Percentiles rank a stretch among this genome's conserved stretches.
Conservation (phyloP, 148 eudicot species). For the Oxyria digyna region DNA sequence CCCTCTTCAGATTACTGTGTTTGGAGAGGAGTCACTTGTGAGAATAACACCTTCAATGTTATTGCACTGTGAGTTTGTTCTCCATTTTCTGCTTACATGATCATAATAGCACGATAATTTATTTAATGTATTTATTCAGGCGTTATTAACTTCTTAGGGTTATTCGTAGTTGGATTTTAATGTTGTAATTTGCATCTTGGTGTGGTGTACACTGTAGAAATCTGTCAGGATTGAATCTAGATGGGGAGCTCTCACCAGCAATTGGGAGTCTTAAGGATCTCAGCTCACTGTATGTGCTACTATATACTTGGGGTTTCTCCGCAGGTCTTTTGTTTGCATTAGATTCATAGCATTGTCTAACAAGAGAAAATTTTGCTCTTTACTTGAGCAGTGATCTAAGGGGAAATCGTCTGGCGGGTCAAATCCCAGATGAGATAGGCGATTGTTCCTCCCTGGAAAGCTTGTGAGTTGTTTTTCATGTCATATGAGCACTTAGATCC, state of each 20-base stretch:
- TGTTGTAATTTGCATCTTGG: slow-evolving; percentile 15
- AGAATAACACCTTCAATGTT: slow-evolving; percentile 74
- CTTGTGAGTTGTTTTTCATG: slow-evolving; percentile 42
- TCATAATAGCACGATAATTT: background rate
- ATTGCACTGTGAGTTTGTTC: slow-evolving; percentile 51
- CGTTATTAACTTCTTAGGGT: background rate
- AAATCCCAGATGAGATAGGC: slow-evolving; percentile 97
- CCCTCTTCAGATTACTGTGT: slow-evolving; percentile 77
- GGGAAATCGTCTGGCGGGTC: slow-evolving; percentile 76
- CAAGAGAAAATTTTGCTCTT: background rate
- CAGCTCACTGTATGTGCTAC: slow-evolving; percentile 43
- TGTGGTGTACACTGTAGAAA: slow-evolving; percentile 37
- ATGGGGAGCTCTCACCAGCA: slow-evolving; percentile 88
- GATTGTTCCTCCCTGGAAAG: slow-evolving; percentile 58
- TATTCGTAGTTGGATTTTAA: background rate
- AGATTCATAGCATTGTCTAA: background rate
- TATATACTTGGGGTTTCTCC: background rate
- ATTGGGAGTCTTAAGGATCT: slow-evolving; percentile 73
- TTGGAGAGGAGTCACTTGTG: slow-evolving; percentile 94
- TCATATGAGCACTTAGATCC: background rate
- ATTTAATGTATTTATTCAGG: background rate
- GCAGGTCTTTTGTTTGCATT: background rate
- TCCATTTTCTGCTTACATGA: background rate
- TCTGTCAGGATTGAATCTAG: slow-evolving; percentile 85
- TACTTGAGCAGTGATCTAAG: slow-evolving; percentile 58